These are phyloP conservation scores for Aristolochia californica DNA, from an alignment of 164 flowering plant genomes.

Conservation along the genomic window DNA sequence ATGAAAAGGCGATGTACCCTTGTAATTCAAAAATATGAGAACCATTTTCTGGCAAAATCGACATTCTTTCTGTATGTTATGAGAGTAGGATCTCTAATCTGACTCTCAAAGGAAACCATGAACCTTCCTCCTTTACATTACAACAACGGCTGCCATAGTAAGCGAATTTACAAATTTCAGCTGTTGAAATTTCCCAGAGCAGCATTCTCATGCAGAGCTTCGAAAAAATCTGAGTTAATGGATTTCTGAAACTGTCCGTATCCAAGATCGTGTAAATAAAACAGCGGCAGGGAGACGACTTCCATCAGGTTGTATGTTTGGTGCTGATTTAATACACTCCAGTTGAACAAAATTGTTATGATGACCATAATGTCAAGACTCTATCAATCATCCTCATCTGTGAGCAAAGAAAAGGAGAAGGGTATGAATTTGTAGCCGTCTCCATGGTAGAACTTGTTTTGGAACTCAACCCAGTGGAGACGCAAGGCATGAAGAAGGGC, in stretches of 20 bases:
- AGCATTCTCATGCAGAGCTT: background rate
- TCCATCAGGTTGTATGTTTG: constrained; percentile 3
- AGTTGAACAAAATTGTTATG: constrained; percentile 1
- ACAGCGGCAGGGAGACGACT: background rate
- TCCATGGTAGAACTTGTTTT: constrained; percentile 75
- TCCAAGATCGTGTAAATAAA: background rate
- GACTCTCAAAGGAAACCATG: background rate
- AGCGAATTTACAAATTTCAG: background rate
- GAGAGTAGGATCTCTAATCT: background rate
- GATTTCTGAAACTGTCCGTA: background rate
- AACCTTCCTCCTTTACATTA: background rate
- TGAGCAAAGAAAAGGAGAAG: constrained; percentile 57
- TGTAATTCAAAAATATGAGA: background rate
- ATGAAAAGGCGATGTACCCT: too few relatives aligned
- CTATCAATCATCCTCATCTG: constrained; percentile 58
- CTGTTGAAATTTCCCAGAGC: background rate
- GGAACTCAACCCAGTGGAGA: constrained; percentile 96
- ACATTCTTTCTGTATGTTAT: background rate
- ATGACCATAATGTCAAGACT: constrained; percentile 1
- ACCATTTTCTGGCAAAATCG: background rate
- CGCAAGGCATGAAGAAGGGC: constrained; percentile 92
- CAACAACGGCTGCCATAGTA: background rate
- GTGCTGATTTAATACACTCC: background rate
- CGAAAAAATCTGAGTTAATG: background rate
- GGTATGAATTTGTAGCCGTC: constrained; percentile 92